Conservation (phyloP, 129 eudicot genomes). For the Cynara cardunculus region DNA sequence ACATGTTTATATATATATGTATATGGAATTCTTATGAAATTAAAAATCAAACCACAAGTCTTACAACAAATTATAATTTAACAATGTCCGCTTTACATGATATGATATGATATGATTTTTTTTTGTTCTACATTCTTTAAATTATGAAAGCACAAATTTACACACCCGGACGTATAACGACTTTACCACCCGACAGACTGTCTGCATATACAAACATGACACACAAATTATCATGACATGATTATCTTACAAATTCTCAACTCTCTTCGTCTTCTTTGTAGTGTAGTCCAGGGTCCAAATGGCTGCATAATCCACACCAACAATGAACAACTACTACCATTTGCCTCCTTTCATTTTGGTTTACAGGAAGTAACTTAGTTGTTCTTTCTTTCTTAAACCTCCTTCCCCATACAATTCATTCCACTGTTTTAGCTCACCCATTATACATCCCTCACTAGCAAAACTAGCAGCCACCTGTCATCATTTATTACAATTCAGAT, state of each 20-base stretch:
- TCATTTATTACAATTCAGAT: not conserved
- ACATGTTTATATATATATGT: no score
- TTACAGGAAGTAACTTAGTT: conserved; percentile 71
- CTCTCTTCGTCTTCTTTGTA: conserved; percentile 3
- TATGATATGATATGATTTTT: not conserved
- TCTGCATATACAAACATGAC: conserved; percentile 13
- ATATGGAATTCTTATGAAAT: not conserved
- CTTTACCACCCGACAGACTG: not conserved
- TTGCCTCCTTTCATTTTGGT: not conserved
- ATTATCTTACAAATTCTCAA: conserved; percentile 12
- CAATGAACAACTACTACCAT: not conserved
- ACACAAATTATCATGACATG: conserved; percentile 12
- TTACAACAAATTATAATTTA: conserved; percentile 11
- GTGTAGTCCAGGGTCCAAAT: not conserved
- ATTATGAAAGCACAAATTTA: not conserved
- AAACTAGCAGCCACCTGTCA: conserved; percentile 89
- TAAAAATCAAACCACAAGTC: conserved; percentile 15
- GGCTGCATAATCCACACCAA: not conserved
- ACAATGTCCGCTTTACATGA: conserved; percentile 18
- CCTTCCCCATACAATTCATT: conserved; percentile 89
- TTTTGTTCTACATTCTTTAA: not conserved
- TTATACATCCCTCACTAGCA: conserved; percentile 69
- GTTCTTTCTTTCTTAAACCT: conserved; percentile 87
- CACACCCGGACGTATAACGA: not conserved
- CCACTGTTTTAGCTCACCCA: conserved; percentile 87